Base-by-base conservation (phyloP, 306 rosid genomes). In the Cucurbita ficifolia region DNA sequence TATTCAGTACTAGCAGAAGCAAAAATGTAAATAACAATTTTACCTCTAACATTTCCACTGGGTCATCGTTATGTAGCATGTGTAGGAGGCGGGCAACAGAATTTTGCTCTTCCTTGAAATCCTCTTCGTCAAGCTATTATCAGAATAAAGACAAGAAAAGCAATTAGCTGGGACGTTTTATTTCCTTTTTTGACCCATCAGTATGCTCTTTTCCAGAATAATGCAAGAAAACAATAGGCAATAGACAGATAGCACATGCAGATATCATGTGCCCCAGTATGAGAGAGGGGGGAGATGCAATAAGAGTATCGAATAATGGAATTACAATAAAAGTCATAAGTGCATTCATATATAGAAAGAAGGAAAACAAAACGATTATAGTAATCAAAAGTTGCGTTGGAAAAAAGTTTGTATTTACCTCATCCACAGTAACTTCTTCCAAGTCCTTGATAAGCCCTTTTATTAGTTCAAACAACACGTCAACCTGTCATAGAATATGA, bases 21-120 rank as follows among this genome's bases (percentile, higher is more conserved):
- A 48, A 70, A 29, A 70, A 29, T 0, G 7, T 14, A 70, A 12
- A 70, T 36, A 9, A 16, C 43, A 46, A 22, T 49, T 49, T 60
- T 73, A 81, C 87, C 87, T 84, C 81, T 10, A 84, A 76, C 87
- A 84, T 84, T 80, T 84, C 87, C 29, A 62, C 79, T 9, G 87
- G 83, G 56, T 84, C 85, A 70, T 79, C 81, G 49, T 76, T 84
- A 61, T 84, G 55, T 74, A 84, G 83, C 87, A 81, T 81, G 75
- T 84, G 85, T 52, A 84, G 74, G 42, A 84, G 85, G 69, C 85
- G 85, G 77, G 87, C 87, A 73, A 84, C 87, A 69, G 83, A 81
- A 77, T 84, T 84, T 67, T 84, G 85, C 68, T 84, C 87, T 54
- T 84, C 87, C 62, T 70, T 72, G 57, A 84, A 84, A 79, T 84